Base-by-base conservation (phyloP, 2,329 filamentous ascomycete species). In the Coniella vitis region DNA sequence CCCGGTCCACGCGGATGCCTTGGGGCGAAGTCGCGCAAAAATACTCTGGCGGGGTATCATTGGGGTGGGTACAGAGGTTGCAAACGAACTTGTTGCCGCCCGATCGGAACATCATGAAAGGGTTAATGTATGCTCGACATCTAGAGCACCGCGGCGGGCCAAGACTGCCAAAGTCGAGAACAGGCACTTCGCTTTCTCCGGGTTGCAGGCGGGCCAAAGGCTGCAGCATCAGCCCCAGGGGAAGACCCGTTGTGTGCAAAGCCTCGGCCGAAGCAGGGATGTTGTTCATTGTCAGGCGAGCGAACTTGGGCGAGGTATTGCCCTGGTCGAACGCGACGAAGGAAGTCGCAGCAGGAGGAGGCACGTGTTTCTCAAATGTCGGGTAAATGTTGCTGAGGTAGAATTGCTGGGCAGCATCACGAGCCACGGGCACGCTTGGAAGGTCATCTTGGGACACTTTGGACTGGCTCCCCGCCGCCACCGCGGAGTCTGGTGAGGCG, bases 1-100 rank as follows among this genome's bases (percentile, higher is more conserved):
- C 79, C 42, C 93, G 81, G 67, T 98, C 93, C 43, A 95, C 82
- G 49, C 93, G 84, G 37, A 89, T 80, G 16, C 93, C 93, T 49
- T 88, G 84, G 4, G 88, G 88, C 60, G 88, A 91, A 21, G 88
- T 89, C 16, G 93, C 90, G 47, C 88, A 86, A 65, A 95, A 98
- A 68, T 98, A 98, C 63, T 96, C 91, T 1, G 87, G 70, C 0
- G 89, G 74, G 0, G 94, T 94, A 61, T 98, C 93, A 64, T 97
- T 98, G 43, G 93, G 90, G 65, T 97, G 95, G 19, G 87, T 93
- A 71, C 93, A 98, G 69, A 98, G 87, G 63, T 98, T 98, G 72
- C 93, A 98, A 45, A 95, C 89, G 64, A 95, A 94, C 65, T 95
- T 95, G 70, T 91, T 95, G 49, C 93, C 93, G 34, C 91, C 91